These are phyloP conservation scores for Pyrus pyrifolia DNA, from an alignment of 306 rosid genomes.

Conservation along the genomic window DNA sequence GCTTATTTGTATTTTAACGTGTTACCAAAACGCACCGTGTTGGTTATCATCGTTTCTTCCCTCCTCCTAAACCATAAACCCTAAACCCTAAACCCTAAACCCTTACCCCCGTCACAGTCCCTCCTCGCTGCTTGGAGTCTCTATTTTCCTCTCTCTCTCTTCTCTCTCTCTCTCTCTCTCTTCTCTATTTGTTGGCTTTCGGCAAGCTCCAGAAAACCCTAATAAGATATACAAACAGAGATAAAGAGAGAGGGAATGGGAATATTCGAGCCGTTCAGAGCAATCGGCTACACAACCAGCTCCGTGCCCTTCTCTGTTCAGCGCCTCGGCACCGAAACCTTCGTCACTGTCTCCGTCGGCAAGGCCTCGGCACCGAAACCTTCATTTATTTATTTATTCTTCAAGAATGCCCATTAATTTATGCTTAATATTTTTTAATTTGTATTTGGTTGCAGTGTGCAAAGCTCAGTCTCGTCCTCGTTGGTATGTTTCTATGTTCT, in stretches of 20 bases:
- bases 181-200: not conserved
- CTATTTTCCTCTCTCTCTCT: not conserved
- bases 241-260: constrained; percentile 47
- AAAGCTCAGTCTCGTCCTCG: constrained; percentile 66
- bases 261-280: constrained; percentile 76
- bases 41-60: not conserved
- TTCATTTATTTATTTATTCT: not conserved
- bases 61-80: not conserved
- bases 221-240: not conserved
- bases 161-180: not conserved
- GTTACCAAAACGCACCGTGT: not conserved
- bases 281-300: constrained; percentile 75
- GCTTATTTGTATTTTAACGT: no score
- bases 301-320: constrained; percentile 69
- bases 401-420: not conserved
- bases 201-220: not conserved
- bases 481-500: constrained; percentile 36
- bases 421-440: not conserved
- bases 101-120: not conserved
- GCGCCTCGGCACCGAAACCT: constrained; percentile 84
- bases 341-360: constrained; percentile 78
- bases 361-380: constrained; percentile 89
- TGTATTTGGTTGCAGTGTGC: constrained; percentile 55
- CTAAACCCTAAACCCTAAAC: not conserved
- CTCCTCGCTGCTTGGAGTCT: not conserved